Percentiles rank a stretch among this genome's conserved stretches.
phyloP scores from a whole-genome alignment of 169 alveolate species.

The Cryptosporidium sp. region DNA sequence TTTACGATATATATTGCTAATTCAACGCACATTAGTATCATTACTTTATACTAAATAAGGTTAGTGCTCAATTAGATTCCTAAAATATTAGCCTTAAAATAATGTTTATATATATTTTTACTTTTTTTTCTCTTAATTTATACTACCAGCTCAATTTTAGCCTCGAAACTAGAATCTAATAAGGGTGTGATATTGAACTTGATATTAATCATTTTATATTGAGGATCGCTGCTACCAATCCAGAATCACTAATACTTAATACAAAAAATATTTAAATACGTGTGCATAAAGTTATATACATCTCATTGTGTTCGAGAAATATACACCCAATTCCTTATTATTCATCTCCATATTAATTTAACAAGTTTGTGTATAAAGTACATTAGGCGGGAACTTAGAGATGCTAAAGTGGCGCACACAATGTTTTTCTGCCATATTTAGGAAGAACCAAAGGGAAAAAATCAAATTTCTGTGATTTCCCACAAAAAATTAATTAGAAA shows the following conservation, averaged over 20 bases:
- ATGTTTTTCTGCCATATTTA: background rate
- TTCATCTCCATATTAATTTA: background rate
- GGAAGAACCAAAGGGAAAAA: background rate
- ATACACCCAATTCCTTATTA: background rate
- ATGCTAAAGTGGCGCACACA: conserved; percentile 22
- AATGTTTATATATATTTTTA: too few relatives aligned
- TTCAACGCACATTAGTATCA: background rate
- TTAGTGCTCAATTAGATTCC: background rate
- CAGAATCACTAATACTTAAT: background rate
- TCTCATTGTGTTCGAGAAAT: background rate
- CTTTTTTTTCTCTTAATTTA: background rate
- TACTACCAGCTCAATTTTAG: background rate
- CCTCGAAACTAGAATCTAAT: background rate
- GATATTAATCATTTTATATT: background rate
- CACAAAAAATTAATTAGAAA: conserved; percentile 6
- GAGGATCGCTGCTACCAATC: background rate
- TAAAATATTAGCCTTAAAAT: background rate
- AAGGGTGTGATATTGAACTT: background rate
- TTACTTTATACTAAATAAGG: too few relatives aligned
- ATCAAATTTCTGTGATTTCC: background rate
- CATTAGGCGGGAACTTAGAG: background rate
- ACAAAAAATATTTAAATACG: background rate
- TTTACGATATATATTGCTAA: background rate
- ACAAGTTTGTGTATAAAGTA: background rate
- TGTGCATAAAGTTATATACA: background rate